phyloP scores from a whole-genome alignment of 2,329 filamentous ascomycete genomes.

The Colletotrichum musae region DNA sequence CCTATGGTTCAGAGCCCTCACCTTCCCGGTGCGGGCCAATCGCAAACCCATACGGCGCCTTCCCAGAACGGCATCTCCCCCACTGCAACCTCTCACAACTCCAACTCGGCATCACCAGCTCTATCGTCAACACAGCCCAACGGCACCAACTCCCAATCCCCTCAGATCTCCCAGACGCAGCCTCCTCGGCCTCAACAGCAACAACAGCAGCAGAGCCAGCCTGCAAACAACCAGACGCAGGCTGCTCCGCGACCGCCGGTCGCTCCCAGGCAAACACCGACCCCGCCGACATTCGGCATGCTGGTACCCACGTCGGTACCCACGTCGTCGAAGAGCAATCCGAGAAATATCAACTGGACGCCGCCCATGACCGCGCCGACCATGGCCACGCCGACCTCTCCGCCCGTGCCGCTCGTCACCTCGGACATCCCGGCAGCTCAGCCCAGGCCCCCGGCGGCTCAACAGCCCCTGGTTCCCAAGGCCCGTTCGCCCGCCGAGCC shows the following conservation, averaged over 20 bases:
- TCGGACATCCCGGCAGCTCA: not conserved
- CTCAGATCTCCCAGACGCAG: not conserved
- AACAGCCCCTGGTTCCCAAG: not conserved
- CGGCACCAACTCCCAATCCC: not conserved
- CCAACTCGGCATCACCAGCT: conserved; percentile 6
- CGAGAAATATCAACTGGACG: too few relatives aligned
- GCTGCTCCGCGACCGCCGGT: too few relatives aligned
- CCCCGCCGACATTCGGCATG: too few relatives aligned
- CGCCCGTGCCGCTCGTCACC: not conserved
- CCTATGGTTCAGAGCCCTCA: conserved; percentile 1
- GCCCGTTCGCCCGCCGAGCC: too few relatives aligned
- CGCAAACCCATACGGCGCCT: too few relatives aligned
- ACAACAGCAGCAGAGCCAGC: not conserved
- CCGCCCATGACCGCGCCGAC: too few relatives aligned
- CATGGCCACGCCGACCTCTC: not conserved
- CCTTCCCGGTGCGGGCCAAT: not conserved
- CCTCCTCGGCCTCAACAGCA: not conserved
- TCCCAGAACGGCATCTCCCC: too few relatives aligned
- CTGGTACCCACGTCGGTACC: too few relatives aligned
- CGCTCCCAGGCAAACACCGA: too few relatives aligned
- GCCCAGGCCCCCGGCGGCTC: not conserved
- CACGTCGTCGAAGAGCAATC: too few relatives aligned
- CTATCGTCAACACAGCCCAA: not conserved
- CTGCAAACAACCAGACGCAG: too few relatives aligned
- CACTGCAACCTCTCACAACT: too few relatives aligned